A percentile compares a stretch with the other conserved stretches of the same genome.
These are phyloP conservation scores for Nidula niveotomentosa DNA, from an alignment of 1,284 basidiomycete species.

Conservation along the genomic window DNA sequence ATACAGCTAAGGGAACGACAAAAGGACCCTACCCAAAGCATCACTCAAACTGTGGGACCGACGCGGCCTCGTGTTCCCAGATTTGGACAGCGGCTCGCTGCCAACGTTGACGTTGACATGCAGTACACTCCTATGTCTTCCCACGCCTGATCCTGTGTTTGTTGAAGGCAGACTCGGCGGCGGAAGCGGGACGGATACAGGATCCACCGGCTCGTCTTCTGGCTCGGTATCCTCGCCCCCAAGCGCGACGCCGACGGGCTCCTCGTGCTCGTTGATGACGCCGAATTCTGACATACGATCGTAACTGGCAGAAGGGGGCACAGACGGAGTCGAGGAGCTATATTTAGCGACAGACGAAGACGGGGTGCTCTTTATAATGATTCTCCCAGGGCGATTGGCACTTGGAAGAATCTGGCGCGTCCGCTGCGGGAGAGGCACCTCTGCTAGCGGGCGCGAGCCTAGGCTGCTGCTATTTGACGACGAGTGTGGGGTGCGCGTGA, in stretches of 20 bases:
- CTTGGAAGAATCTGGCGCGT: conserved; percentile 29
- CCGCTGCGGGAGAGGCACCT: conserved; percentile 28
- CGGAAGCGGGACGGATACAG: conserved; percentile 18
- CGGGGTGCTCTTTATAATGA: conserved; percentile 26
- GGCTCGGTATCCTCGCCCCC: conserved; percentile 26
- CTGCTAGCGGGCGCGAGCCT: conserved; percentile 21
- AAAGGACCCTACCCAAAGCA: conserved; percentile 33
- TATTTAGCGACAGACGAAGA: conserved; percentile 18
- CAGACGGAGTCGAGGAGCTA: conserved; percentile 12
- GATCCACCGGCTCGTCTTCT: conserved; percentile 29
- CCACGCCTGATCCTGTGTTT: too few relatives aligned
- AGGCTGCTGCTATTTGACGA: neutral
- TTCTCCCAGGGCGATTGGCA: conserved; percentile 30
- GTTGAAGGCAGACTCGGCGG: conserved; percentile 7
- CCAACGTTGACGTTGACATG: conserved; percentile 13
- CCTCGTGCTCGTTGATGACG: conserved; percentile 18
- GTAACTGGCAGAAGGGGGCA: conserved; percentile 11
- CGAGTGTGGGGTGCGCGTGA: conserved; percentile 13
- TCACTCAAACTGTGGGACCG: conserved; percentile 73
- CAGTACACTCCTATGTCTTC: conserved; percentile 4
- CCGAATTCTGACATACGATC: conserved; percentile 35
- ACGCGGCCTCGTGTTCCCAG: conserved; percentile 47
- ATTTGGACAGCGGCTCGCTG: conserved; percentile 23
- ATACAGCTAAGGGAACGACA: neutral
- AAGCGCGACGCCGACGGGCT: conserved; percentile 2